These are phyloP conservation scores for Penicillium coffeae DNA, from an alignment of 495 filamentous ascomycete genomes.

Conservation along the genomic window DNA sequence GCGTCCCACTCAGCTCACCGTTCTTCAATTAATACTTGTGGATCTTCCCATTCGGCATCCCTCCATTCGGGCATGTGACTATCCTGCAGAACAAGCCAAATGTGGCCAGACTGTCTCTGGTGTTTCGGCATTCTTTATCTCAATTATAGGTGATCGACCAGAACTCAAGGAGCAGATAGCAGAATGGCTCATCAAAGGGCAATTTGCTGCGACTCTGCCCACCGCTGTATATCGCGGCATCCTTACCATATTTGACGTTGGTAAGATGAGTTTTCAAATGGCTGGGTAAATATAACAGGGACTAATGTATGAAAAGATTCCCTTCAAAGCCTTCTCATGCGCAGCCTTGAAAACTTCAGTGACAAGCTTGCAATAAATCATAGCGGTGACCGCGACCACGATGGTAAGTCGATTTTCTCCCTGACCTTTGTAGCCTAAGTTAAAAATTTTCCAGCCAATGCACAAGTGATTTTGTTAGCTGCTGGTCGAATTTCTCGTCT, in stretches of 20 bases:
- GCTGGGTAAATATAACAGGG: too few relatives aligned
- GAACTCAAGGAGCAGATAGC: slow-evolving; percentile 50
- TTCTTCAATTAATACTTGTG: slow-evolving; percentile 56
- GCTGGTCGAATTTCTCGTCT: slow-evolving; percentile 70
- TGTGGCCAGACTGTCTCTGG: slow-evolving; percentile 23
- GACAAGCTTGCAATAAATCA: slow-evolving; percentile 86
- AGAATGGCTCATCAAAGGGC: slow-evolving; percentile 60
- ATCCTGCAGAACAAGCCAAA: neutral
- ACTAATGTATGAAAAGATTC: slow-evolving; percentile 42
- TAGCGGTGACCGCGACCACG: slow-evolving; percentile 75
- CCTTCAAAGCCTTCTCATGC: slow-evolving; percentile 59
- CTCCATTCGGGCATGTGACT: slow-evolving; percentile 1
- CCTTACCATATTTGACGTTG: slow-evolving; percentile 55
- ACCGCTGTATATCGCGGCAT: slow-evolving; percentile 62
- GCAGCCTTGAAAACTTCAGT: slow-evolving; percentile 67
- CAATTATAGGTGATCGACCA: slow-evolving; percentile 30
- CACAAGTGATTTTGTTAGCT: slow-evolving; percentile 72
- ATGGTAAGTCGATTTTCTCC: slow-evolving; percentile 53
- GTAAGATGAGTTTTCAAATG: slow-evolving; percentile 48
- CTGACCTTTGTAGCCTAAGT: neutral
- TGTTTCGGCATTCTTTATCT: slow-evolving; percentile 38
- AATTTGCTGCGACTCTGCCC: slow-evolving; percentile 58
- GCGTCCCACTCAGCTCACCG: slow-evolving; percentile 53
- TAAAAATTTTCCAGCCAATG: slow-evolving; percentile 56
- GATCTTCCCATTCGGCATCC: slow-evolving; percentile 34